Evolutionary conservation across 192 early-diverging fungal species (phyloP), one percentile per base, ranked within the genome.

Genomic region (Rhizoclosmatium sp.): DNA sequence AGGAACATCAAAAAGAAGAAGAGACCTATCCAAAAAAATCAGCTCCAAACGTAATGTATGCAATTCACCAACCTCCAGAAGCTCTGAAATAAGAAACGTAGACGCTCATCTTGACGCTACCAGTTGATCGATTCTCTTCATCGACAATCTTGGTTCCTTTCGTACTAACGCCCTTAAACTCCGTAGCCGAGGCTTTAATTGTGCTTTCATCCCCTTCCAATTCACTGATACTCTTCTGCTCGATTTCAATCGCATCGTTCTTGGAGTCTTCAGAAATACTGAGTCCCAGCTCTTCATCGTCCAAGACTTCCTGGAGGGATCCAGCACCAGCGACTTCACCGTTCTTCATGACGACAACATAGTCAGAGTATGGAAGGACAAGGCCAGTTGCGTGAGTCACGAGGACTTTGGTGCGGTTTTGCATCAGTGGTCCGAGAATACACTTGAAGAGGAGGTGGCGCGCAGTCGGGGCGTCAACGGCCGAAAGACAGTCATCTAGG

Each of bases 391-490:
- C 85, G 81, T 97, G 96, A 2, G 96, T 95, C 2, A 95, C 96
- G 61, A 98, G 83, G n/a, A 98, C 83, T 7, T 91, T 83, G 0
- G 96, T 98, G 4, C 94, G 85, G 47, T 91, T 87, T 2, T 78
- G 66, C 89, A 98, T 90, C 69, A 96, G 85, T 5, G 92, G 93
- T 10, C 89, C 83, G 23, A 87, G 81, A 74, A 97, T 83, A 70
- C 94, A 96, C 59, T 91, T 81, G 19, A 90, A 87, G 47, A 93
- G 90, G 16, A 98, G 82, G 71, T 94, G 92, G 73, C 93, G 93
- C n/a, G 92, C 95, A 0, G 96, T 97, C 66, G 95, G 95, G 2
- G 94, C 90, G 79, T 98, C 96, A 0, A 97, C 96, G 14, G 97
- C 97, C 40, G 93, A 94, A 12, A 96, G 85, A 19, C 89, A 89